phyloP scores from a whole-genome alignment of 768 basidiomycete genomes.

The Tylopilus felleus region DNA sequence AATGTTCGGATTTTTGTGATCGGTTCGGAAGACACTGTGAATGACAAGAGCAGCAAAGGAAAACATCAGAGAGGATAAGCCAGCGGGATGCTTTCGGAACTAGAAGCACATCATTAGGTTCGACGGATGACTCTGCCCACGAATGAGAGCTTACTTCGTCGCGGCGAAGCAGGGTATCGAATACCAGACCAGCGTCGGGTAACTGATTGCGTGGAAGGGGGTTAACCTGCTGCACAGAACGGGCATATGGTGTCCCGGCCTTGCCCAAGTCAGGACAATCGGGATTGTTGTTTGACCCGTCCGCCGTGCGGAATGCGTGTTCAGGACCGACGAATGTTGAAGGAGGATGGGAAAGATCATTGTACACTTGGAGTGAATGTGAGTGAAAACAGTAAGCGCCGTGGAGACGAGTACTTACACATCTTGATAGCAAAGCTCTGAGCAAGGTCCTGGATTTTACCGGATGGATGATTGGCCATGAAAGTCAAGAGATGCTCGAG shows the following conservation, averaged over 20 bases:
- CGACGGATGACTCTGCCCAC: background rate
- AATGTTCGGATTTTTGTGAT: conserved; percentile 58
- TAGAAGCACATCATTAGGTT: conserved; percentile 26
- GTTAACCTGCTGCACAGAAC: conserved; percentile 71
- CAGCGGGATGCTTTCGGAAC: conserved; percentile 76
- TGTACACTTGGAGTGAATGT: conserved; percentile 53
- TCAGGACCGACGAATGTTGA: conserved; percentile 60
- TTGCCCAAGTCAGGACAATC: conserved; percentile 69
- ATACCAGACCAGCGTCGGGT: conserved; percentile 77
- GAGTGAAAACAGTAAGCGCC: background rate
- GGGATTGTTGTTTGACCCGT: conserved; percentile 77
- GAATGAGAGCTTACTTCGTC: conserved; percentile 47
- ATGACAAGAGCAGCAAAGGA: conserved; percentile 80
- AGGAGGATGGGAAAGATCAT: conserved; percentile 79
- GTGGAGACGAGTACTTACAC: conserved; percentile 40
- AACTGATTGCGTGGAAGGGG: conserved; percentile 64
- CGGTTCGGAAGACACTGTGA: conserved; percentile 85
- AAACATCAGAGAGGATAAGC: conserved; percentile 78
- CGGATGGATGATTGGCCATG: conserved; percentile 56
- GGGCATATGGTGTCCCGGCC: conserved; percentile 76
- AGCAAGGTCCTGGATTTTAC: conserved; percentile 38
- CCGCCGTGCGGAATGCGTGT: conserved; percentile 68
- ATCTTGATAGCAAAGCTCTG: conserved; percentile 45
- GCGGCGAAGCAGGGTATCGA: conserved; percentile 73
- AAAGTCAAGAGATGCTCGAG: conserved; percentile 69